These are phyloP conservation scores for Ulota crispa DNA, from an alignment of 225 moss, liverwort and hornwort species.

Conservation along the genomic window DNA sequence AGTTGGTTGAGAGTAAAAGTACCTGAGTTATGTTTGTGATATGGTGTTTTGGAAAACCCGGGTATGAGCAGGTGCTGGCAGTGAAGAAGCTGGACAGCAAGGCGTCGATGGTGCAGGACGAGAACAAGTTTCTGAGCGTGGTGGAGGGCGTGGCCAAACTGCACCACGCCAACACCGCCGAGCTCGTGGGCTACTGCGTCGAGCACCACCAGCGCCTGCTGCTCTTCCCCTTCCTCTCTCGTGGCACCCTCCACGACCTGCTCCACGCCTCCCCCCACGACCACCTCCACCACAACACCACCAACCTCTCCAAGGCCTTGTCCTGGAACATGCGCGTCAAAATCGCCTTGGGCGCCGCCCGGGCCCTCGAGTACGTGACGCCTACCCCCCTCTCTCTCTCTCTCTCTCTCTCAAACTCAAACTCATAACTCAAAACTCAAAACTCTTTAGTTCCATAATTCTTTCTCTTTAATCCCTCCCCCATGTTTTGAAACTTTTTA, in stretches of 20 bases:
- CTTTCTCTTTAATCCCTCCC: too few species aligned
- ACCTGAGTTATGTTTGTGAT: too few species aligned
- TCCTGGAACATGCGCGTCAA: constrained; percentile 69
- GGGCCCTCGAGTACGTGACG: constrained; percentile 59
- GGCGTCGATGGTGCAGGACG: constrained; percentile 50
- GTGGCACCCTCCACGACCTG: constrained; percentile 56
- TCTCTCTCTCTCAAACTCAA: too few species aligned
- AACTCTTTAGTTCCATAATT: too few species aligned
- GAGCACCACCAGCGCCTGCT: constrained; percentile 71
- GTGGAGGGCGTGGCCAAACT: constrained; percentile 50
- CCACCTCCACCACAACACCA: constrained; percentile 29
- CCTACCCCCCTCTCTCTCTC: too few species aligned
- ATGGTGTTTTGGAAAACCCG: too few species aligned
- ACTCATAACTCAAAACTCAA: too few species aligned
- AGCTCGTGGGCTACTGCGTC: constrained; percentile 67
- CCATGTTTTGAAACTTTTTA: too few species aligned
- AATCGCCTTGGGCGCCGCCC: constrained; percentile 63
- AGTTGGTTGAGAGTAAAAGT: too few species aligned
- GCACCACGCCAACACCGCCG: constrained; percentile 46
- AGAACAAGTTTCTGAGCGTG: constrained; percentile 53
- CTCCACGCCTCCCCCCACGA: constrained; percentile 53
- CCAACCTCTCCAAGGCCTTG: constrained; percentile 27
- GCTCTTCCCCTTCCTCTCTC: constrained; percentile 49
- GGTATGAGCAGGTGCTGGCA: constrained; percentile 26
- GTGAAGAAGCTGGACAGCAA: constrained; percentile 61